Evolutionary conservation across 805 yeast genomes (phyloP).

Genomic region (Tetrapisispora arboricola): DNA sequence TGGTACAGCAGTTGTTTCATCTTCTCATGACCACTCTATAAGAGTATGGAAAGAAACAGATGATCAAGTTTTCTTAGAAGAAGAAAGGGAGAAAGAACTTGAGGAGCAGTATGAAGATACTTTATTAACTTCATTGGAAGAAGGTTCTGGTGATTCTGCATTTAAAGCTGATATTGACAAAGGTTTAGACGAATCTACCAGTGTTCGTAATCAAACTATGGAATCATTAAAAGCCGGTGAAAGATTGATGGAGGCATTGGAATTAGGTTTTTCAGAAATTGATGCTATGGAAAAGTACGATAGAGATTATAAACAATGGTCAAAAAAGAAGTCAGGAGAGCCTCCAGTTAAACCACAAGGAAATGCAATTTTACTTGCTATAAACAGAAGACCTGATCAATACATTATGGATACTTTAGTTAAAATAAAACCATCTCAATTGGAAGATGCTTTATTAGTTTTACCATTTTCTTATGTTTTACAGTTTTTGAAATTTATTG

Average conservation of each 20-base stretch:
- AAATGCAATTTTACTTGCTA: constrained; percentile 65
- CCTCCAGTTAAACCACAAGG: constrained; percentile 53
- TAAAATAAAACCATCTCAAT: constrained; percentile 69
- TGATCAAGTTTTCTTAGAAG: constrained; percentile 93
- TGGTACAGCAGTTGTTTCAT: constrained; percentile 65
- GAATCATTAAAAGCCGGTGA: constrained; percentile 95
- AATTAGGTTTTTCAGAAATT: constrained; percentile 65
- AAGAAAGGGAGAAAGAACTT: constrained; percentile 90
- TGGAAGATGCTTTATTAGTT: constrained; percentile 87
- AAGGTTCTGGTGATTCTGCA: constrained; percentile 36
- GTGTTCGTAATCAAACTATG: constrained; percentile 71
- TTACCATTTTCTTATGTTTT: constrained; percentile 80
- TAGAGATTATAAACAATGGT: constrained; percentile 32
- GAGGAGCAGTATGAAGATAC: constrained; percentile 86
- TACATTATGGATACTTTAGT: constrained; percentile 65
- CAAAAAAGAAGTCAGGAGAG: constrained; percentile 35
- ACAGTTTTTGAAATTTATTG: constrained; percentile 60
- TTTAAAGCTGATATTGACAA: constrained; percentile 30
- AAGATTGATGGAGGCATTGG: constrained; percentile 82
- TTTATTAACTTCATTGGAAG: constrained; percentile 61
- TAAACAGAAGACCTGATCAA: constrained; percentile 59
- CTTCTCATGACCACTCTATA: constrained; percentile 88
- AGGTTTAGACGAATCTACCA: constrained; percentile 47
- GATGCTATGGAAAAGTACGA: constrained; percentile 45
- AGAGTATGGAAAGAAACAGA: constrained; percentile 91